phyloP scores from a whole-genome alignment of 805 yeast genomes.

The Candida vaughaniae region DNA sequence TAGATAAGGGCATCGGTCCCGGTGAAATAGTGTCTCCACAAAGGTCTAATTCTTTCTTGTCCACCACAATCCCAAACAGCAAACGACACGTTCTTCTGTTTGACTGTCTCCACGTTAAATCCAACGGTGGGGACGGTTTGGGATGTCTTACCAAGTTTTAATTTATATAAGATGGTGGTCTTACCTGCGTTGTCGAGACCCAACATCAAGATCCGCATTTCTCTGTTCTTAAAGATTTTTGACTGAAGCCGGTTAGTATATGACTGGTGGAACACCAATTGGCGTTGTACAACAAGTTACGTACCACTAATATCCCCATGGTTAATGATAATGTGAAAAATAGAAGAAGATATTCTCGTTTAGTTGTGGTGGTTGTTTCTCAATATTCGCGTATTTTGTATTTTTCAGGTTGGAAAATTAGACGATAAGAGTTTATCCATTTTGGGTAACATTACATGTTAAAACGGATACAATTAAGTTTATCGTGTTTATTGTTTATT shows the following conservation, averaged over 20 bases:
- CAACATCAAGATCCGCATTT: constrained; percentile 92
- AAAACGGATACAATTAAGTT: too few species aligned
- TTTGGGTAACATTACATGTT: not conserved
- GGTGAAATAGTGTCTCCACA: constrained; percentile 94
- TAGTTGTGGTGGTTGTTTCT: too few species aligned
- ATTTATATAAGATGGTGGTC: constrained; percentile 81
- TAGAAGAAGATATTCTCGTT: not conserved
- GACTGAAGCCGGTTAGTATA: constrained; percentile 21
- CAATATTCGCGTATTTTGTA: not conserved
- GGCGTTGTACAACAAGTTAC: too few species aligned
- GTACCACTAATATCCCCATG: constrained; percentile 15
- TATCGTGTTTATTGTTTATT: not conserved
- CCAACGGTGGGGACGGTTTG: constrained; percentile 93
- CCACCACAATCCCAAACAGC: constrained; percentile 97
- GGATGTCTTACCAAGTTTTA: constrained; percentile 70
- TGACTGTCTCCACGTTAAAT: constrained; percentile 85
- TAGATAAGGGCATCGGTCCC: constrained; percentile 90
- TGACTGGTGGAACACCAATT: too few species aligned
- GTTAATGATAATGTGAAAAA: constrained; percentile 1
- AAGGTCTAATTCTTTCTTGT: constrained; percentile 85
- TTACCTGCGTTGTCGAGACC: constrained; percentile 94
- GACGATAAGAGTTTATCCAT: constrained; percentile 8
- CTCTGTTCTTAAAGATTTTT: constrained; percentile 69
- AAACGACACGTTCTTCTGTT: constrained; percentile 76
- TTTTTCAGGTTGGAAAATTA: constrained; percentile 4